Conservation (phyloP, 2,329 filamentous ascomycete species). For the Neopestalotiopsis clavispora region DNA sequence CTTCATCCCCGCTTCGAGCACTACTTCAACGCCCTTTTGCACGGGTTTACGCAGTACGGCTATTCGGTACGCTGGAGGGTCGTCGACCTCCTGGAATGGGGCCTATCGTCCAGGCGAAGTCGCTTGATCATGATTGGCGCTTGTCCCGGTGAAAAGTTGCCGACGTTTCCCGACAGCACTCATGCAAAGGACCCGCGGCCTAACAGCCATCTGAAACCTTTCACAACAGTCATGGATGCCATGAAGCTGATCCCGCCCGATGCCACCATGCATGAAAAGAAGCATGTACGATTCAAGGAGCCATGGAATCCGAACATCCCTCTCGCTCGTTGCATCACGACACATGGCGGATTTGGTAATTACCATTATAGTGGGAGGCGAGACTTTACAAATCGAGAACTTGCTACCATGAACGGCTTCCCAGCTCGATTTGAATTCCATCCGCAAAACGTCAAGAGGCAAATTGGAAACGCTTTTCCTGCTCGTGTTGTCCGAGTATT, state of each 20-base stretch:
- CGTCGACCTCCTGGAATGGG: slow-evolving; percentile 56
- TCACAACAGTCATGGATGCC: slow-evolving; percentile 50
- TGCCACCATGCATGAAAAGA: slow-evolving; percentile 47
- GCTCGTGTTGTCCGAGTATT: slow-evolving; percentile 58
- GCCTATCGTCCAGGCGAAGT: slow-evolving; percentile 52
- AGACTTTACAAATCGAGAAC: slow-evolving; percentile 69
- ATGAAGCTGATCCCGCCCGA: slow-evolving; percentile 39
- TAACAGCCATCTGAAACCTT: slow-evolving; percentile 39
- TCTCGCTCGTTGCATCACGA: slow-evolving; percentile 67
- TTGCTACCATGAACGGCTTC: slow-evolving; percentile 73
- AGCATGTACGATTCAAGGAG: slow-evolving; percentile 31
- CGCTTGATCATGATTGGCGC: slow-evolving; percentile 63
- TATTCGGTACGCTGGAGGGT: slow-evolving; percentile 76
- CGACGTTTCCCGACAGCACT: slow-evolving; percentile 66
- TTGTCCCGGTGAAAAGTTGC: slow-evolving; percentile 73
- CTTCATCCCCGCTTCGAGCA: slow-evolving; percentile 53
- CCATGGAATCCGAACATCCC: slow-evolving; percentile 52
- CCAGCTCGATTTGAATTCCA: slow-evolving; percentile 64
- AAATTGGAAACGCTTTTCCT: slow-evolving; percentile 83
- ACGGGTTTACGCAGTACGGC: slow-evolving; percentile 65
- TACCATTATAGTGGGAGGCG: slow-evolving; percentile 70
- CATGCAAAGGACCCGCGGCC: slow-evolving; percentile 48
- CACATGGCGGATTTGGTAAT: slow-evolving; percentile 60
- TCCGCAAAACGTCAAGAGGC: slow-evolving; percentile 53
- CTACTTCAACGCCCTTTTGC: slow-evolving; percentile 65